Conservation (phyloP, 2,329 filamentous ascomycete genomes). For the Fusarium chlamydosporum region DNA sequence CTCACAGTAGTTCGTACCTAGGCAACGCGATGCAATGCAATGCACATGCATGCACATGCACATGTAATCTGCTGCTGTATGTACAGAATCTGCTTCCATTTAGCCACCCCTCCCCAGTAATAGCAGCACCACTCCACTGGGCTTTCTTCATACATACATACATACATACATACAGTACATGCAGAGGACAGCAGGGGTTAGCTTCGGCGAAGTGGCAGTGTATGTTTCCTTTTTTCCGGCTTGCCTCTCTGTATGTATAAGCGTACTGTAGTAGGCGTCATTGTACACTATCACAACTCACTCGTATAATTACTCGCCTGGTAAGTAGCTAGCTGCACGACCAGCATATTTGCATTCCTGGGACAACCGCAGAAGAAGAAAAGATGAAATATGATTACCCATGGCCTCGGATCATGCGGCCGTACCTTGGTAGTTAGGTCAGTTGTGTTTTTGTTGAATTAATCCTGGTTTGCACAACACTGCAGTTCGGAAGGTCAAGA, state of each 20-base stretch:
- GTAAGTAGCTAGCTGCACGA: background rate
- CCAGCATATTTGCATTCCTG: slow-evolving; percentile 22
- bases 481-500: background rate
- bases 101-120: background rate
- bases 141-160: background rate
- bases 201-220: background rate
- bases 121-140: background rate
- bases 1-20: background rate
- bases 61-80: background rate
- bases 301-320: background rate
- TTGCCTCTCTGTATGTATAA: slow-evolving; percentile 16
- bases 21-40: slow-evolving; percentile 16
- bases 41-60: background rate
- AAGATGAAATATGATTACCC: background rate
- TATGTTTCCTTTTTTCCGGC: slow-evolving; percentile 8
- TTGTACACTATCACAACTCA: background rate
- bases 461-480: background rate
- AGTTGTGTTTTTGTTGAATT: background rate
- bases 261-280: slow-evolving; percentile 14
- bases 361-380: slow-evolving; percentile 2
- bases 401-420: slow-evolving; percentile 5
- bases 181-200: background rate
- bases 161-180: too few species aligned
- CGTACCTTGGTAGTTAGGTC: background rate
- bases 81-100: background rate